A percentile compares a stretch with the other conserved stretches of the same genome.
Conservation (phyloP, 352 stramenopile genomes). For the Pythium myriotylum region DNA sequence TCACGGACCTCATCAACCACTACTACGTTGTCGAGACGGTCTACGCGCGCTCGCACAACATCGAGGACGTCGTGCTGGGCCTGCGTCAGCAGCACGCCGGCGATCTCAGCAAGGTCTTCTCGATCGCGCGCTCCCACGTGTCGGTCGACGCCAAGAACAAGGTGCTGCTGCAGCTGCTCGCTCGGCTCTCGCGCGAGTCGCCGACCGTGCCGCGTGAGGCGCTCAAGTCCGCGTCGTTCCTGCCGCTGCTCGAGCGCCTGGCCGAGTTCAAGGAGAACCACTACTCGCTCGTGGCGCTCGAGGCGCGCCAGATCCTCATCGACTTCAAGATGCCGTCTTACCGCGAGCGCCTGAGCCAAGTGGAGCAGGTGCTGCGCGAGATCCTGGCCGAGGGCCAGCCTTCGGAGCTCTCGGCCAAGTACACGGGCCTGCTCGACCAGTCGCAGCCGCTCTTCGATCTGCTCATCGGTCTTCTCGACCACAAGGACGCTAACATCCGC, state of each 20-base stretch:
- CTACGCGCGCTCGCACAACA: slow-evolving; percentile 78
- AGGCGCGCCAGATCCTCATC: slow-evolving; percentile 95
- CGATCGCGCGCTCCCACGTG: slow-evolving; percentile 92
- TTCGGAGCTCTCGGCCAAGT: slow-evolving; percentile 57
- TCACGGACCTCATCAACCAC: slow-evolving; percentile 80
- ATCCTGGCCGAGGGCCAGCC: slow-evolving; percentile 59
- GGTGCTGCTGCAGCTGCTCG: slow-evolving; percentile 74
- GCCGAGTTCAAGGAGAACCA: slow-evolving; percentile 88
- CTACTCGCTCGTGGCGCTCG: slow-evolving; percentile 94
- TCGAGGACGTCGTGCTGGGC: slow-evolving; percentile 79
- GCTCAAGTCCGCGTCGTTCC: slow-evolving; percentile 64
- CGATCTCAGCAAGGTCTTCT: slow-evolving; percentile 82
- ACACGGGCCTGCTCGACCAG: slow-evolving; percentile 71
- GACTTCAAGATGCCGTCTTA: slow-evolving; percentile 97
- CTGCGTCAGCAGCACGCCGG: slow-evolving; percentile 92
- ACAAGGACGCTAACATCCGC: slow-evolving; percentile 65
- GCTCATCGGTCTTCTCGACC: slow-evolving; percentile 78
- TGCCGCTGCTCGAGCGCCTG: slow-evolving; percentile 85
- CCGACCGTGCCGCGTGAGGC: slow-evolving; percentile 46
- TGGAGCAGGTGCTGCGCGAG: slow-evolving; percentile 71
- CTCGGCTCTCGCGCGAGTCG: slow-evolving; percentile 46
- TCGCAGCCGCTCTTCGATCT: slow-evolving; percentile 87
- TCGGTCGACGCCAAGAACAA: slow-evolving; percentile 89
- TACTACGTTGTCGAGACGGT: slow-evolving; percentile 79
- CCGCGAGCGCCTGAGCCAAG: slow-evolving; percentile 85